Evolutionary conservation across 257 asterid species (phyloP).

Genomic region (Buddleja alternifolia): DNA sequence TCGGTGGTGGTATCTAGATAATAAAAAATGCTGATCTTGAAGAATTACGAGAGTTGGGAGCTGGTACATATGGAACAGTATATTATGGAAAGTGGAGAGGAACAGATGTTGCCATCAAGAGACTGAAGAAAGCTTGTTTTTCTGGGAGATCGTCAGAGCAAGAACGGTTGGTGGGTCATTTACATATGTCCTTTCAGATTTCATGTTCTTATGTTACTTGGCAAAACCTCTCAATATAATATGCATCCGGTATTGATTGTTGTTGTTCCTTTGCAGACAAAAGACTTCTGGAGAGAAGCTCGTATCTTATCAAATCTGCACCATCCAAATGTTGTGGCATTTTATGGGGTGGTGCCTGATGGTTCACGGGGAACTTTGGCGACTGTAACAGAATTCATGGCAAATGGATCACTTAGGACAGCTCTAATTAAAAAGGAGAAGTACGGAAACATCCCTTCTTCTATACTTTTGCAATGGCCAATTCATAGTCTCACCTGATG

Average conservation of each 20-base stretch:
- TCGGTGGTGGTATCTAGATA: constrained; percentile 44
- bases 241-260: constrained; percentile 10
- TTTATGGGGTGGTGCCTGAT: constrained; percentile 88
- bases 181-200: constrained; percentile 17
- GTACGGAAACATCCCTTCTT: constrained; percentile 39
- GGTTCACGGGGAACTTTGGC: constrained; percentile 81
- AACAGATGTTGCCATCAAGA: constrained; percentile 80
- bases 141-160: constrained; percentile 71
- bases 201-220: constrained; percentile 2
- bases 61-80: constrained; percentile 87
- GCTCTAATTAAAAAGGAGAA: constrained; percentile 63
- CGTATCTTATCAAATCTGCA: constrained; percentile 69
- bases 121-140: constrained; percentile 66
- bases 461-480: constrained; percentile 14
- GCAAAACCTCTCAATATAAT: constrained; percentile 18
- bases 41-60: constrained; percentile 75
- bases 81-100: constrained; percentile 88
- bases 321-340: constrained; percentile 82
- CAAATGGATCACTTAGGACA: constrained; percentile 72
- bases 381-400: constrained; percentile 77
- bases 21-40: constrained; percentile 82
- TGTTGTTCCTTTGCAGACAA: constrained; percentile 42
- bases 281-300: constrained; percentile 87
- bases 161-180: constrained; percentile 69
- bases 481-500: constrained; percentile 28